phyloP scores from a whole-genome alignment of 805 yeast species.

The Saccharomycopsis malanga region DNA sequence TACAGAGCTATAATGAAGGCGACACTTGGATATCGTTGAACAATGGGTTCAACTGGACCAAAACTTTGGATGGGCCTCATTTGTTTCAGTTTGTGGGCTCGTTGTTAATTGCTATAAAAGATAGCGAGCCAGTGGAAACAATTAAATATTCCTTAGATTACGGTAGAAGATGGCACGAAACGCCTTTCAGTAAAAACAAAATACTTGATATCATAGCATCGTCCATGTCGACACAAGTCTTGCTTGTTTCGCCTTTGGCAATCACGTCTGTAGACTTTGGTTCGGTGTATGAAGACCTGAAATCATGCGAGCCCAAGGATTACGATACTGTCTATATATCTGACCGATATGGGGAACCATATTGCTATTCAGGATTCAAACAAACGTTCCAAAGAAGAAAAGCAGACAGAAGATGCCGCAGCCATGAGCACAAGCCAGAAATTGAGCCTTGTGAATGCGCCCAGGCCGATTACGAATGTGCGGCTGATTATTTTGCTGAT shows the following conservation, averaged over 20 bases:
- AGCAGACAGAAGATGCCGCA: slow-evolving; percentile 47
- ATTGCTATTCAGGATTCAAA: slow-evolving; percentile 62
- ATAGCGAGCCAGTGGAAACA: slow-evolving; percentile 24
- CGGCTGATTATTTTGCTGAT: slow-evolving; percentile 38
- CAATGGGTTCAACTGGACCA: slow-evolving; percentile 66
- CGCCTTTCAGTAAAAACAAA: not conserved
- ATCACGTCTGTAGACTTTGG: too few species aligned
- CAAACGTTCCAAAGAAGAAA: slow-evolving; percentile 60
- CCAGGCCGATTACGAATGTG: slow-evolving; percentile 65
- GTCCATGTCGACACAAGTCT: too few species aligned
- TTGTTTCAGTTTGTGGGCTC: slow-evolving; percentile 60
- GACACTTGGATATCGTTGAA: slow-evolving; percentile 59
- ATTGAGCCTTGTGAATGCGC: slow-evolving; percentile 58
- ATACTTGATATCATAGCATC: not conserved
- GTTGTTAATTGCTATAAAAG: slow-evolving; percentile 45
- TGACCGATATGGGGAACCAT: slow-evolving; percentile 34
- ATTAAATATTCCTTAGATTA: slow-evolving; percentile 62
- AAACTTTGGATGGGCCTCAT: slow-evolving; percentile 45
- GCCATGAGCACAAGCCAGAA: not conserved
- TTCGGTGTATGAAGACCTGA: not conserved
- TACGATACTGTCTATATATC: slow-evolving; percentile 50
- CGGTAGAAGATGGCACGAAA: slow-evolving; percentile 55
- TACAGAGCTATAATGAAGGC: slow-evolving; percentile 23
- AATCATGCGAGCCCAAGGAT: slow-evolving; percentile 10
- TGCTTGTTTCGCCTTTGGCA: too few species aligned